Evolutionary conservation across 257 asterid genomes (phyloP), one percentile per base, ranked within the genome.

Genomic region (Knoxia roxburghii): DNA sequence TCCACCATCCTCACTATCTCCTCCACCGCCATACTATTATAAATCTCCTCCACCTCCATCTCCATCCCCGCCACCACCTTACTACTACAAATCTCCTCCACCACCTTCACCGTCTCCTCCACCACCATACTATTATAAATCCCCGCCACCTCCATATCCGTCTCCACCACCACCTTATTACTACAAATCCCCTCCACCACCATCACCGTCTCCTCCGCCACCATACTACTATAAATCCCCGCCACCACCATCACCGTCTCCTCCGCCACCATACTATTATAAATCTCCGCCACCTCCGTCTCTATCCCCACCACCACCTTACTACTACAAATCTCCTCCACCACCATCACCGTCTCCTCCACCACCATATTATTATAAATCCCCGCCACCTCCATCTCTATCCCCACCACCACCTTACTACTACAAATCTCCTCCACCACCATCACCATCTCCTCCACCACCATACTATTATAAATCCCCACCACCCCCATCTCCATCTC

Each of bases 291-390:
- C n/a, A n/a, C n/a, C n/a, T n/a, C n/a, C n/a, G n/a, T n/a, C n/a
- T n/a, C n/a, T n/a, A 0, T 73, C 74, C 0, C 77, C 80, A 2
- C 77, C 81, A 0, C 73, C 72, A 0, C 81, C 80, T 0, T 76
- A 76, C 8, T 40, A 67, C 5, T 72, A 75, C 56, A 64, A 68
- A 0, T 69, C 77, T 0, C 80, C 83, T 0, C 78, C 79, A 0
- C 82, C n/a, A n/a, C n/a, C n/a, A n/a, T n/a, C n/a, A n/a, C 87
- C 86, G 5, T 86, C 86, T 7, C 76, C 68, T 37, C 92, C 87
- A 0, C 2, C 82, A 3, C 90, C 96, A 0, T 83, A 85, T 59
- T 79, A 85, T 62, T 81, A 85, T 67, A 64, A 65, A 39, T 69
- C 75, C n/a, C n/a, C n/a, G n/a, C n/a, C n/a, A n/a, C n/a, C n/a